Evolutionary conservation across 495 filamentous ascomycete genomes (phyloP).

Genomic region (Daldinia loculata): DNA sequence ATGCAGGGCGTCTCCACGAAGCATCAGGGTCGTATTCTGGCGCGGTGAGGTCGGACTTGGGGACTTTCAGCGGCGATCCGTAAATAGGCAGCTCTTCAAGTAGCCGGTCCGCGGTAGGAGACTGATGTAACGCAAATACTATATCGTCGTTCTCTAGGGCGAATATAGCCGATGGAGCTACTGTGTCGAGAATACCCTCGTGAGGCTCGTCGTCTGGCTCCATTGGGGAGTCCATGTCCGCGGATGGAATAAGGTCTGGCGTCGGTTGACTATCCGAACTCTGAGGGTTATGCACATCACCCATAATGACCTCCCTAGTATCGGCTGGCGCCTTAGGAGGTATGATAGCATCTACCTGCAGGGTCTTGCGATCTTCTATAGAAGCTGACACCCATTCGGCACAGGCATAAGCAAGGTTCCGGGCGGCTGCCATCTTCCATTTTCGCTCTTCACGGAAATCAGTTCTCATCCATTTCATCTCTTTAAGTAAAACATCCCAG

Average conservation of each 20-base stretch:
- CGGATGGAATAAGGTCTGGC: constrained; percentile 75
- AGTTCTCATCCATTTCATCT: constrained; percentile 97
- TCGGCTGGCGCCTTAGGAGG: constrained; percentile 44
- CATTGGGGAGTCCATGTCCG: constrained; percentile 58
- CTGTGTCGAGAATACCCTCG: constrained; percentile 54
- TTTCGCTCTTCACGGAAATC: constrained; percentile 95
- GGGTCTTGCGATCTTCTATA: constrained; percentile 64
- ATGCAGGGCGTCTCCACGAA: constrained; percentile 75
- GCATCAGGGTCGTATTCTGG: constrained; percentile 70
- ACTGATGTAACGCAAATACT: constrained; percentile 78
- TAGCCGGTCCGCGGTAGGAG: constrained; percentile 80
- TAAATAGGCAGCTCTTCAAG: constrained; percentile 86
- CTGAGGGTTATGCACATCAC: constrained; percentile 40
- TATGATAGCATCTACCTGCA: constrained; percentile 70
- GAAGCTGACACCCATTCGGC: constrained; percentile 77
- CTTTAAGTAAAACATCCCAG: constrained; percentile 84
- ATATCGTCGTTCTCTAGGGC: constrained; percentile 82
- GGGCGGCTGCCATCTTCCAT: constrained; percentile 86
- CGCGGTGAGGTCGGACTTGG: constrained; percentile 61
- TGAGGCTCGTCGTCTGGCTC: constrained; percentile 58
- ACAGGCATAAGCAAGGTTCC: constrained; percentile 79
- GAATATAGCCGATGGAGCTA: constrained; percentile 81
- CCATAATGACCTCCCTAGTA: constrained; percentile 40
- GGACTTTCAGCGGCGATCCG: constrained; percentile 67
- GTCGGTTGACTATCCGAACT: constrained; percentile 60